phyloP scores from a whole-genome alignment of 192 early-diverging fungal genomes.

The Coemansia brasiliensis region DNA sequence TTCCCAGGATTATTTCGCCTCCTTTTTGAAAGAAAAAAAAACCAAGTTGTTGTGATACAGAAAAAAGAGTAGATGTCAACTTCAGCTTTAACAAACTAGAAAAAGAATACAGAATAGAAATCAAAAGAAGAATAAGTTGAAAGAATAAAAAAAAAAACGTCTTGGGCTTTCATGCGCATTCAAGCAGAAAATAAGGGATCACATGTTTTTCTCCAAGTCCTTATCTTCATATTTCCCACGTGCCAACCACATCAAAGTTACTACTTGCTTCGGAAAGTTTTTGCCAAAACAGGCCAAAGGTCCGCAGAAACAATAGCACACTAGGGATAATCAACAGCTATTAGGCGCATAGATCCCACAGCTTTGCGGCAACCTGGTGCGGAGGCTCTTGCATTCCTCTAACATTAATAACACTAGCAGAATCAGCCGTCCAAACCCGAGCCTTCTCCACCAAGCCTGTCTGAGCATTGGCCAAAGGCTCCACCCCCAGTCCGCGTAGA shows the following conservation, averaged over 20 bases:
- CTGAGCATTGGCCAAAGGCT: conserved; percentile 26
- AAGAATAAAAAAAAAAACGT: neutral
- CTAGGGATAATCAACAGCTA: neutral
- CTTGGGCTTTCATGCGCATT: neutral
- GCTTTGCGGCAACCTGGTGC: conserved; percentile 43
- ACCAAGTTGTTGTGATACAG: neutral
- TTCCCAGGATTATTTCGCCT: neutral
- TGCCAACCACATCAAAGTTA: neutral
- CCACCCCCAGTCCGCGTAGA: conserved; percentile 39
- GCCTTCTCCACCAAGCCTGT: conserved; percentile 17
- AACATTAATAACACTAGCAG: conserved; percentile 20
- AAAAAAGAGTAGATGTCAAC: neutral
- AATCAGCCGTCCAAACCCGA: conserved; percentile 14
- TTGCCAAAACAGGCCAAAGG: neutral
- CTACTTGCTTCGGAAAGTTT: conserved; percentile 3
- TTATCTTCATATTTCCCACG: neutral
- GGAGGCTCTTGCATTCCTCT: conserved; percentile 5
- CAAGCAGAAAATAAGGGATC: neutral
- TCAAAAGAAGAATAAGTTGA: neutral
- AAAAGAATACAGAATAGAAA: neutral
- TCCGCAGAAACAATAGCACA: neutral
- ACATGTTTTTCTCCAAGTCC: neutral
- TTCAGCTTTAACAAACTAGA: conserved; percentile 2
- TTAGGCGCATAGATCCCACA: conserved; percentile 44
- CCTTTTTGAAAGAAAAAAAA: neutral